Percentiles rank a stretch among this genome's conserved stretches.
phyloP scores from a whole-genome alignment of 2,329 filamentous ascomycete species.

The Arachnomyces sp. region DNA sequence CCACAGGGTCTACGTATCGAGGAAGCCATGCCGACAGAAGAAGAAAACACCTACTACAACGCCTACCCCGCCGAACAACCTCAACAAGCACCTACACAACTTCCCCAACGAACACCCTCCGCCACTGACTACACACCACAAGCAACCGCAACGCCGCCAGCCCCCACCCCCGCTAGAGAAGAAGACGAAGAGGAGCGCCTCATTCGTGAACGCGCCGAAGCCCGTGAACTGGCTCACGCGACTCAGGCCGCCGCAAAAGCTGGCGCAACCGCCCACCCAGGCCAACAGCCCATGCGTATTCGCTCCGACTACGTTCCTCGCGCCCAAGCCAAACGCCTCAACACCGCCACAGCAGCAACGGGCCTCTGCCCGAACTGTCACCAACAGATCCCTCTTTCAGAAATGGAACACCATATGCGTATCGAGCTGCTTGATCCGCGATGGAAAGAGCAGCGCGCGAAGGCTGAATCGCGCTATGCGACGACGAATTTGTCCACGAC shows the following conservation, averaged over 20 bases:
- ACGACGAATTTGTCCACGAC: slow-evolving; percentile 79
- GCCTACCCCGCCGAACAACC: slow-evolving; percentile 35
- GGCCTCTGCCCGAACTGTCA: slow-evolving; percentile 89
- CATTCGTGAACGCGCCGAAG: slow-evolving; percentile 50
- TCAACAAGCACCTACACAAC: slow-evolving; percentile 19
- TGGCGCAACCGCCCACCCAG: slow-evolving; percentile 33
- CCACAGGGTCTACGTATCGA: slow-evolving; percentile 74
- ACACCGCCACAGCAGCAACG: slow-evolving; percentile 51
- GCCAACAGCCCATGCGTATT: slow-evolving; percentile 67
- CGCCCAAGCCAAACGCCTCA: slow-evolving; percentile 64
- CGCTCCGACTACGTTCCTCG: slow-evolving; percentile 87
- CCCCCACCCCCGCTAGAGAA: slow-evolving; percentile 25
- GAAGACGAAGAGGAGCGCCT: slow-evolving; percentile 57
- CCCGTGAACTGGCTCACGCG: slow-evolving; percentile 60
- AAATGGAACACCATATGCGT: slow-evolving; percentile 87
- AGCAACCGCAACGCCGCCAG: slow-evolving; percentile 26
- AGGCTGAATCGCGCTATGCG: slow-evolving; percentile 73
- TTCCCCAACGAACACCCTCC: slow-evolving; percentile 21
- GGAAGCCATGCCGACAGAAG: slow-evolving; percentile 83
- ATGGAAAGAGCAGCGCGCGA: slow-evolving; percentile 93
- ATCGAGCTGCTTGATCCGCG: slow-evolving; percentile 89
- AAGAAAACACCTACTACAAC: slow-evolving; percentile 48
- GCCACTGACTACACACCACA: slow-evolving; percentile 16
- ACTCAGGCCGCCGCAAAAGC: slow-evolving; percentile 71
- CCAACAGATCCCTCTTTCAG: slow-evolving; percentile 76